phyloP scores from a whole-genome alignment of 2,329 filamentous ascomycete genomes.

The Cladorrhinum sp. region DNA sequence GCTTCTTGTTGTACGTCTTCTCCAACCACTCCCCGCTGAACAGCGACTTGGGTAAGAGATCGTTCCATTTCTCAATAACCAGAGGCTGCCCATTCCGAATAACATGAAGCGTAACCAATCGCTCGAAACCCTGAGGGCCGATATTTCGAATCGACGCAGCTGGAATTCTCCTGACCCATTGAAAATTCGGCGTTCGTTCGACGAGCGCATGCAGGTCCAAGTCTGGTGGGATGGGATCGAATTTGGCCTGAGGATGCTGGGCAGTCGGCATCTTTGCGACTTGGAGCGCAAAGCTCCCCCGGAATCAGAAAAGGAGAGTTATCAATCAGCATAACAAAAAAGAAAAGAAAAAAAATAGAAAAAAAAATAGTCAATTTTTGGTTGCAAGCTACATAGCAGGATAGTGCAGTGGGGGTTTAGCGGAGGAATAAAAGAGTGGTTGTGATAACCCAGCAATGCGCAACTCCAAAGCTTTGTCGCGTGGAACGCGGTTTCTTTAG shows the following conservation, averaged over 20 bases:
- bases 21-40: constrained; percentile 82
- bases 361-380: neutral
- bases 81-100: constrained; percentile 82
- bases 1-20: constrained; percentile 72
- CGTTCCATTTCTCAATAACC: constrained; percentile 85
- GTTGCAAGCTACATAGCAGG: constrained; percentile 10
- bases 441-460: neutral
- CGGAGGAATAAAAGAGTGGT: neutral
- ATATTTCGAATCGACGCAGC: constrained; percentile 74
- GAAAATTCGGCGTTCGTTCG: constrained; percentile 76
- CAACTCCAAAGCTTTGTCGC: neutral
- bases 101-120: constrained; percentile 78
- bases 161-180: constrained; percentile 78
- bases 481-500: neutral
- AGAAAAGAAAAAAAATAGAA: neutral
- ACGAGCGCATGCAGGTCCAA: constrained; percentile 76
- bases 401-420: neutral
- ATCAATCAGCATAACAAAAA: neutral
- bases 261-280: constrained; percentile 64
- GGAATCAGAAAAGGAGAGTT: neutral
- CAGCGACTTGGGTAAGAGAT: constrained; percentile 68
- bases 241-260: constrained; percentile 77
- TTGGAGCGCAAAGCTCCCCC: constrained; percentile 6
- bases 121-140: constrained; percentile 77
- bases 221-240: constrained; percentile 85